Evolutionary conservation across 805 yeast species (phyloP).

Genomic region (Metschnikowia chrysomelidarum): DNA sequence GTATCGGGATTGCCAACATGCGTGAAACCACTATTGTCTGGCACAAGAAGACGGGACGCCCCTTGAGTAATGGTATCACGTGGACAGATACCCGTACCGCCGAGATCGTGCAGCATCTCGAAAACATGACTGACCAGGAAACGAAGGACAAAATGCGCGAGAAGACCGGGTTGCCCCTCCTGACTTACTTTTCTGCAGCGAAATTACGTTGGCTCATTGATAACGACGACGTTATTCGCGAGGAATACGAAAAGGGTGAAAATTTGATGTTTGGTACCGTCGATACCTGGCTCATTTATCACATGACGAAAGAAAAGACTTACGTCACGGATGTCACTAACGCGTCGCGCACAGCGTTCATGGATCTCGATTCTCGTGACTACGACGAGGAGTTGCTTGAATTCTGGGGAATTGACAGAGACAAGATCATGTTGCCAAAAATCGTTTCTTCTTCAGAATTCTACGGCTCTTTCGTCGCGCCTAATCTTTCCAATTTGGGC

Average conservation of each 20-base stretch:
- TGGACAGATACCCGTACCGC: conserved; percentile 95
- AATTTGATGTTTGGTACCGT: conserved; percentile 88
- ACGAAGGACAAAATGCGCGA: conserved; percentile 56
- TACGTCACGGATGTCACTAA: conserved; percentile 87
- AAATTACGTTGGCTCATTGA: conserved; percentile 88
- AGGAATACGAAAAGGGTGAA: conserved; percentile 70
- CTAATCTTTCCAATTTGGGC: conserved; percentile 52
- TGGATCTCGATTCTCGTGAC: conserved; percentile 72
- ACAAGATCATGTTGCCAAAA: conserved; percentile 65
- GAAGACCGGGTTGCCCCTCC: conserved; percentile 81
- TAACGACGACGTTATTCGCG: conserved; percentile 63
- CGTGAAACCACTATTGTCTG: conserved; percentile 91
- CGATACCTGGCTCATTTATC: conserved; percentile 90
- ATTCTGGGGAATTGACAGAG: conserved; percentile 77
- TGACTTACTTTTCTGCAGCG: conserved; percentile 89
- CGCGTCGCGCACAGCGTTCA: conserved; percentile 87
- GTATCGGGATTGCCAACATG: conserved; percentile 92
- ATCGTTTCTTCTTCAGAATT: conserved; percentile 76
- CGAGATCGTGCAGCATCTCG: conserved; percentile 62
- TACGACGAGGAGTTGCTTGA: conserved; percentile 75
- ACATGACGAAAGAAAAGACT: conserved; percentile 66
- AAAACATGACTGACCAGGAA: conserved; percentile 50
- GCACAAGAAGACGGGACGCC: conserved; percentile 79
- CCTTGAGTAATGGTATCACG: conserved; percentile 84
- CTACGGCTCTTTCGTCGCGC: conserved; percentile 70